These are phyloP conservation scores for Neofusicoccum sp. DNA, from an alignment of 2,329 filamentous ascomycete genomes.

Conservation along the genomic window DNA sequence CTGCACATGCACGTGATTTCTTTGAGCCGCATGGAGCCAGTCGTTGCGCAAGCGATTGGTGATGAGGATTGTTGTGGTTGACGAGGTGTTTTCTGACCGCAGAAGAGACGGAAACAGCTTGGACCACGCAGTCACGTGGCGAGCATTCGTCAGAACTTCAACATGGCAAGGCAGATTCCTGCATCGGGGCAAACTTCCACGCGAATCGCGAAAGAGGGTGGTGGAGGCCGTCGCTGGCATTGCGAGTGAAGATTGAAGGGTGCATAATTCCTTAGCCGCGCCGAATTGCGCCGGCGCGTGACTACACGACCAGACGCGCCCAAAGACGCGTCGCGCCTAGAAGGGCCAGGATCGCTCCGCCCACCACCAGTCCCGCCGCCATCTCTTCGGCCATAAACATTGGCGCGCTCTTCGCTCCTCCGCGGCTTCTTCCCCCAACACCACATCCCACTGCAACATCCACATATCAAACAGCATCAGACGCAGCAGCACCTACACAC, in stretches of 20 bases:
- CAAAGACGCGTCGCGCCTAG: slow-evolving; percentile 12
- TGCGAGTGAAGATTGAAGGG: background rate
- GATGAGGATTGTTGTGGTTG: no score
- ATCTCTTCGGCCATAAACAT: slow-evolving; percentile 15
- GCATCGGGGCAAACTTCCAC: no score
- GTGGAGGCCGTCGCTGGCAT: no score
- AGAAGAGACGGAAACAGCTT: no score
- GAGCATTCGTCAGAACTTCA: no score
- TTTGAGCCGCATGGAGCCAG: no score
- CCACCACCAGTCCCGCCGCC: slow-evolving; percentile 11
- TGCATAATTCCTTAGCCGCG: background rate
- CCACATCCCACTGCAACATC: background rate
- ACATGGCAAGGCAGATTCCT: no score
- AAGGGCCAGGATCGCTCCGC: slow-evolving; percentile 6
- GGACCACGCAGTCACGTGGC: no score
- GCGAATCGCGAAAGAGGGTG: no score
- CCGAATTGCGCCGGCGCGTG: slow-evolving; percentile 2
- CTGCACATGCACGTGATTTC: no score
- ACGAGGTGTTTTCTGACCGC: no score
- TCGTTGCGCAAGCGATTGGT: no score
- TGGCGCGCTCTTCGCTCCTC: slow-evolving; percentile 2
- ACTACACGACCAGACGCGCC: slow-evolving; percentile 6
- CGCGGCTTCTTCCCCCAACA: slow-evolving; percentile 1
- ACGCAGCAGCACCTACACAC: background rate
- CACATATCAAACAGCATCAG: background rate